phyloP scores from a whole-genome alignment of 139 green algal species.

The Picochlorum sp. region DNA sequence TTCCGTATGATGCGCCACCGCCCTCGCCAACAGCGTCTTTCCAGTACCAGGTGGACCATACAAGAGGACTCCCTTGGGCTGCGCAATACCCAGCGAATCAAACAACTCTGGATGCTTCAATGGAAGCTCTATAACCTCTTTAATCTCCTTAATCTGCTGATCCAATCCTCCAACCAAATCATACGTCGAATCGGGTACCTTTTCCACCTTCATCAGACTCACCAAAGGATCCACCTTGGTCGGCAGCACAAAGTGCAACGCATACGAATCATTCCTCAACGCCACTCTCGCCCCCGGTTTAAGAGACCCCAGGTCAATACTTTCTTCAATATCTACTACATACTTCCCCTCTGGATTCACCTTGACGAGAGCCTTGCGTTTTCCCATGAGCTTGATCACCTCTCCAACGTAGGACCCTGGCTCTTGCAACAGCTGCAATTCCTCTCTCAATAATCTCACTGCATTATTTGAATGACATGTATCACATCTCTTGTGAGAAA shows the following conservation, averaged over 20 bases:
- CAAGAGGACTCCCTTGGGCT: constrained; percentile 75
- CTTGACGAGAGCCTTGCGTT: constrained; percentile 98
- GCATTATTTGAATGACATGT: constrained; percentile 15
- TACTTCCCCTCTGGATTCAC: constrained; percentile 98
- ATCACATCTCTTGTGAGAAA: neutral
- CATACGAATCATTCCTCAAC: constrained; percentile 95
- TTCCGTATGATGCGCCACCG: constrained; percentile 98
- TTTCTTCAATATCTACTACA: constrained; percentile 95
- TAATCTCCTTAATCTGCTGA: constrained; percentile 99
- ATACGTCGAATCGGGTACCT: constrained; percentile 99
- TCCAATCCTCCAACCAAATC: constrained; percentile 99
- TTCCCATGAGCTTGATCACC: constrained; percentile 99
- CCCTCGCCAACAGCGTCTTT: constrained; percentile 83
- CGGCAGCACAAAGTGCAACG: constrained; percentile 91
- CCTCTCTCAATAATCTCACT: constrained; percentile 92
- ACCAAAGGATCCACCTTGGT: constrained; percentile 87
- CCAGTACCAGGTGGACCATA: constrained; percentile 68
- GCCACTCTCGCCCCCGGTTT: constrained; percentile 79
- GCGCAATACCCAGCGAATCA: constrained; percentile 94
- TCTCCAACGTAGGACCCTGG: constrained; percentile 98
- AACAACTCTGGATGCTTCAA: constrained; percentile 99
- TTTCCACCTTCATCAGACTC: constrained; percentile 99
- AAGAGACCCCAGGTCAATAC: constrained; percentile 73
- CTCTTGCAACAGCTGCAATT: constrained; percentile 97
- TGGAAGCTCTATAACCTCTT: constrained; percentile 98